Base-by-base conservation (phyloP, 1,284 basidiomycete species). In the Phellinidium pouzarii region DNA sequence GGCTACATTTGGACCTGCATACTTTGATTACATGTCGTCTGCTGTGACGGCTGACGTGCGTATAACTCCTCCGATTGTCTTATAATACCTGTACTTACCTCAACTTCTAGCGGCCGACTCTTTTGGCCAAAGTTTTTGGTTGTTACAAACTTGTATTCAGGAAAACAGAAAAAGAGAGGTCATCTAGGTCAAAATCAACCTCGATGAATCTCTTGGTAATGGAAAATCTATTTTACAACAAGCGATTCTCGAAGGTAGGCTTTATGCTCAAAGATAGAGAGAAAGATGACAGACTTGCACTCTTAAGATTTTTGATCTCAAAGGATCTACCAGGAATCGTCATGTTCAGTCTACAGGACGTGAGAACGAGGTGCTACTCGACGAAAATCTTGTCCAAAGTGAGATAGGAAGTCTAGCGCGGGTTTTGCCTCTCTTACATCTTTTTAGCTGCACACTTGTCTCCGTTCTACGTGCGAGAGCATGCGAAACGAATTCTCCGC, bases 151-250 rank as follows among this genome's bases (percentile, higher is more conserved):
- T 99, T 58, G 93, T 91, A 1, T 94, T 94, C 71, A 83, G 83
- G 60, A 95, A 94, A 66, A 82, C 82, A 0, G 84, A 79, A 41
- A 85, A 80, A 59, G 84, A 84, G 57, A 78, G 73, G 11, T 62
- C 75, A 2, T 78, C 73, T 44, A 86, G 80, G 63, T 79, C 85
- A 2, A 91, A 91, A 65, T 79, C 84, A 6, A 89, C 90, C 20
- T 84, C 94, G 63, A 93, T 98, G 87, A 97, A 98, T 64, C 76
- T 98, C 23, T 73, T 98, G 41, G 92, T 99, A 51, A 98, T 98
- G 92, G 92, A 99, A 69, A 99, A 99, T 63, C 75, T 99, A 11
- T 95, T 97, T 65, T 95, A 96, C 66, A 90, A 94, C 59, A 82
- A 91, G 54, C 79, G 84, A 6, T 94, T 95, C 61, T 81, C 86